These are phyloP conservation scores for Chiua virens DNA, from an alignment of 768 basidiomycete genomes.

Conservation along the genomic window DNA sequence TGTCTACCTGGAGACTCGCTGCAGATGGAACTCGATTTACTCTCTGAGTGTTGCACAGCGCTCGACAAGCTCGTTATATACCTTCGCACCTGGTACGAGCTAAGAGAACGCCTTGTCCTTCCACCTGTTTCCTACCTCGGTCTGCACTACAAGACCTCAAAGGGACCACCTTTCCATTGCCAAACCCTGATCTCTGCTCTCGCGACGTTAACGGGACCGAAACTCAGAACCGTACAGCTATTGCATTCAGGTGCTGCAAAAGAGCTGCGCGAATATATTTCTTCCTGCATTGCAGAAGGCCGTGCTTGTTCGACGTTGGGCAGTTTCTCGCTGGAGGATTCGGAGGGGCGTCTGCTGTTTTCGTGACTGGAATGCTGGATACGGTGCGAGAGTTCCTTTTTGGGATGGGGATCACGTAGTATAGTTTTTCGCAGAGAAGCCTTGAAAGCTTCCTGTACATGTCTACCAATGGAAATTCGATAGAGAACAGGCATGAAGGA, in stretches of 20 bases:
- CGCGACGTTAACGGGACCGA: slow-evolving; percentile 19
- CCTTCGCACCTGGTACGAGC: slow-evolving; percentile 25
- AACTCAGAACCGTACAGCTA: slow-evolving; percentile 20
- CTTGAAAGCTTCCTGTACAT: too few species aligned
- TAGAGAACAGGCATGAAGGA: too few species aligned
- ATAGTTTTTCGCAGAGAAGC: too few species aligned
- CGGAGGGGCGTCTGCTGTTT: slow-evolving; percentile 17
- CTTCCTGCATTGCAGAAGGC: slow-evolving; percentile 8
- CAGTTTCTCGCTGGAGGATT: slow-evolving; percentile 23
- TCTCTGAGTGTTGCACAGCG: slow-evolving; percentile 23
- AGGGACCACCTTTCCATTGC: slow-evolving; percentile 14
- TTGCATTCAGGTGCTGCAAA: slow-evolving; percentile 14
- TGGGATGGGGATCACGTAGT: too few species aligned
- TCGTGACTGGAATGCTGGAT: slow-evolving; percentile 3
- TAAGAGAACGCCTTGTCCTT: slow-evolving; percentile 18
- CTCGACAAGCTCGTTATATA: slow-evolving; percentile 28
- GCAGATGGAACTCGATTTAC: slow-evolving; percentile 25
- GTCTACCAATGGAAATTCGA: too few species aligned
- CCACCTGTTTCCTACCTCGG: slow-evolving; percentile 28
- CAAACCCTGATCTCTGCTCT: slow-evolving; percentile 23
- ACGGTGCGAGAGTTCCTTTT: too few species aligned
- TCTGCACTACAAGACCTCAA: slow-evolving; percentile 18
- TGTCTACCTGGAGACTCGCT: slow-evolving; percentile 24
- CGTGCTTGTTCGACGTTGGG: slow-evolving; percentile 5
- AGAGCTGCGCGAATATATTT: slow-evolving; percentile 12